Base-by-base conservation (phyloP, 768 basidiomycete genomes). In the Tricholoma bakamatsutake region DNA sequence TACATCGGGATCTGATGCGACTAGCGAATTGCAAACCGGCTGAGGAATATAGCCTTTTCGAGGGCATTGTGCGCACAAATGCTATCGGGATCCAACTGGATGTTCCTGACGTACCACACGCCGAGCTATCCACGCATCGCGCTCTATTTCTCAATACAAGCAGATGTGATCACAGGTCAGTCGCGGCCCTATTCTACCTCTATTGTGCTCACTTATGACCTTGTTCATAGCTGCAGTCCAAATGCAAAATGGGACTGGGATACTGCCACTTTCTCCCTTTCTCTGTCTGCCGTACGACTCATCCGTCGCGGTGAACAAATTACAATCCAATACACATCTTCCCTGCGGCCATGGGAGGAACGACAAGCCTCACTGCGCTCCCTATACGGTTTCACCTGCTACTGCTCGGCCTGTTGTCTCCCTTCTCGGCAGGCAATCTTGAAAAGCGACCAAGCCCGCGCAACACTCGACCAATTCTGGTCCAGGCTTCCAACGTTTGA, bases 81-180 rank as follows among this genome's bases (percentile, higher is more conserved):
- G 64, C 71, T 0, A 53, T 76, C 17, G 66, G 61, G 1, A 68
- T 77, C 8, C 53, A 65, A 18, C 64, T 77, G 1, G 33, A 62
- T 15, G 64, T 68, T 24, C 67, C 69, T 12, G 60, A 60, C 13
- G 58, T 55, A 2, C 53, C 59, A 0, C 55, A 62, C 43, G 59
- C 64, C 2, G 68, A 69, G 50, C 54, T 69, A n/a, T 48, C 63
- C 2, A 65, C 62, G 3, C 70, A 76, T 55, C 66, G 70, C 2
- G 75, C 60, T 2, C 49, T 77, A 1, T 77, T 76, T 48, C 57
- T 73, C 24, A 63, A 69, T 42, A 63, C 67, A 1, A 72, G 72
- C 46, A 59, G 69, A 10, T 73, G 71, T 35, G 75, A 76, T 51
- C 76, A 77, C 57, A 76, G 75, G 76, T 76, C 48, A 49, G 66